phyloP scores from a whole-genome alignment of 2,329 filamentous ascomycete species.

The Neonectria neomacrospora region DNA sequence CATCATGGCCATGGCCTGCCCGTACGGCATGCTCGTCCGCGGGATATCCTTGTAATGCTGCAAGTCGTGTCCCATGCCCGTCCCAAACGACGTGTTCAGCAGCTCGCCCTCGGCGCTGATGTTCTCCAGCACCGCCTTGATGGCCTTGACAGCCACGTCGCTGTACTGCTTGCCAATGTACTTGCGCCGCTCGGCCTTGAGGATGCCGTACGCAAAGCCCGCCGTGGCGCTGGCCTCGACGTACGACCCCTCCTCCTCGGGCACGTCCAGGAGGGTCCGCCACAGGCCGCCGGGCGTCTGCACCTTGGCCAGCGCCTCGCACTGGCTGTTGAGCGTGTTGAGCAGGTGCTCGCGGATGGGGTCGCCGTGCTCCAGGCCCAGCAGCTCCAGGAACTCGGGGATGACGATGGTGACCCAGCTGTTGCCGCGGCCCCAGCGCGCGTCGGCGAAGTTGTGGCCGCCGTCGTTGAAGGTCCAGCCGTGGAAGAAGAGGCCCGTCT shows the following conservation, averaged over 20 bases:
- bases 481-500: conserved; percentile 81
- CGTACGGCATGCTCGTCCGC: conserved; percentile 84
- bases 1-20: conserved; percentile 88
- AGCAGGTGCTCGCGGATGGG: conserved; percentile 69
- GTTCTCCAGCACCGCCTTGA: conserved; percentile 73
- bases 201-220: conserved; percentile 82
- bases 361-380: conserved; percentile 72
- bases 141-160: conserved; percentile 70
- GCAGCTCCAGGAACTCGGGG: conserved; percentile 80
- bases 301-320: conserved; percentile 68
- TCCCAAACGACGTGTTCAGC: conserved; percentile 80
- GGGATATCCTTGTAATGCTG: conserved; percentile 83
- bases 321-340: conserved; percentile 75
- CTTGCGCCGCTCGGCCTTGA: conserved; percentile 77
- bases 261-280: conserved; percentile 78
- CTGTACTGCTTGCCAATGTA: conserved; percentile 74
- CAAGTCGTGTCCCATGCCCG: conserved; percentile 77
- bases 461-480: conserved; percentile 81
- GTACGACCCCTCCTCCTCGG: conserved; percentile 75
- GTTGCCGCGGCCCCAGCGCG: conserved; percentile 71
- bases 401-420: conserved; percentile 86
- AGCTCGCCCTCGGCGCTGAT: conserved; percentile 76
- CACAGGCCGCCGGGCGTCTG: conserved; percentile 75
- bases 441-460: conserved; percentile 70
- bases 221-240: conserved; percentile 81